Percentiles rank a stretch among this genome's conserved stretches.
These are phyloP conservation scores for Wickerhamomyces xylosicus DNA, from an alignment of 805 yeast species.

Conservation along the genomic window DNA sequence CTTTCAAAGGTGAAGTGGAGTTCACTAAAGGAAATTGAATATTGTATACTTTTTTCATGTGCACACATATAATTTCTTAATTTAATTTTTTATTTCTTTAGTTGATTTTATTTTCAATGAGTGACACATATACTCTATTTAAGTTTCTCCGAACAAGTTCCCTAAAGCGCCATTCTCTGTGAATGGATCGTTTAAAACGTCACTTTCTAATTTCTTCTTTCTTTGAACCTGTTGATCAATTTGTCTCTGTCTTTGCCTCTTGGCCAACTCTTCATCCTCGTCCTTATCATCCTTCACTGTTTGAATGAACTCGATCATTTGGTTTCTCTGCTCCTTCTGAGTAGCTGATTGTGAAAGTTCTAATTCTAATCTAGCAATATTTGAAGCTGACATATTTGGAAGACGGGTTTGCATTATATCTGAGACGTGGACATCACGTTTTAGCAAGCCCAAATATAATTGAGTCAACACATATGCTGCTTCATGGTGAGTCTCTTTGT, in stretches of 20 bases:
- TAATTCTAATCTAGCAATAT: slow-evolving; percentile 53
- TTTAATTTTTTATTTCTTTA: not conserved
- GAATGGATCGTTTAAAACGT: slow-evolving; percentile 63
- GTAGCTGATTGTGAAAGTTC: slow-evolving; percentile 55
- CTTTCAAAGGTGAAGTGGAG: not conserved
- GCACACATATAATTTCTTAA: not conserved
- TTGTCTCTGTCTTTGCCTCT: slow-evolving; percentile 41
- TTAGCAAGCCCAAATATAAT: slow-evolving; percentile 62
- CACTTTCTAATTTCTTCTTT: slow-evolving; percentile 37
- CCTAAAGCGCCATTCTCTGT: slow-evolving; percentile 61
- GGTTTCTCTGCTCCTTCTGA: slow-evolving; percentile 69
- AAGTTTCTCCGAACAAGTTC: slow-evolving; percentile 39
- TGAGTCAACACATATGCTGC: slow-evolving; percentile 85
- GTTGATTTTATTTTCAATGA: not conserved
- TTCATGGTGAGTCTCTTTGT: slow-evolving; percentile 81
- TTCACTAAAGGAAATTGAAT: too few relatives aligned
- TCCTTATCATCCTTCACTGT: slow-evolving; percentile 40
- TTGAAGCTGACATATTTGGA: slow-evolving; percentile 44
- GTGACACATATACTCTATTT: too few relatives aligned
- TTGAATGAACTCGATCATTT: slow-evolving; percentile 67
- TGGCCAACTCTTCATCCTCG: slow-evolving; percentile 32
- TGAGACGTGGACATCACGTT: slow-evolving; percentile 61
- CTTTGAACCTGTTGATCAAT: slow-evolving; percentile 36
- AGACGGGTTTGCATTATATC: slow-evolving; percentile 43
- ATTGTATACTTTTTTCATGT: not conserved